phyloP scores from a whole-genome alignment of 225 moss, liverwort and hornwort genomes.

The Physcomitrellopsis africana region DNA sequence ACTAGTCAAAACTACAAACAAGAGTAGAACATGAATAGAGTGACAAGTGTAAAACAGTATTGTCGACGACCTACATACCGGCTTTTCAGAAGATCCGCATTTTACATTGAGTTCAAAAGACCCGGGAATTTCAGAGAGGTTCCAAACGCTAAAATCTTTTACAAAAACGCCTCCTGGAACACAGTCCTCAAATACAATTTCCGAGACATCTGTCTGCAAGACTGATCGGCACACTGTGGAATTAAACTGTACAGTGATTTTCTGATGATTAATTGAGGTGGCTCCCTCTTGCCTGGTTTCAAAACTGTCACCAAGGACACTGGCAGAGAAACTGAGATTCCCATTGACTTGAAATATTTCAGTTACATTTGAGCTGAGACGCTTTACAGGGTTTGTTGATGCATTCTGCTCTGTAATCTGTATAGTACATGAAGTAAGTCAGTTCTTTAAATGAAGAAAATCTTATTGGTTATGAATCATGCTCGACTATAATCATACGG shows the following conservation, averaged over 20 bases:
- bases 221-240: slow-evolving; percentile 84
- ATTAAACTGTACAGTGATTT: slow-evolving; percentile 67
- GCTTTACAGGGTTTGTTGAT: slow-evolving; percentile 60
- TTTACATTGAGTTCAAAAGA: slow-evolving; percentile 84
- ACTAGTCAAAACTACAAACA: slow-evolving; percentile 13
- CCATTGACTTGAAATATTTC: slow-evolving; percentile 82
- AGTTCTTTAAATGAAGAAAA: slow-evolving; percentile 27
- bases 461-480: slow-evolving; percentile 19
- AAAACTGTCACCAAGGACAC: slow-evolving; percentile 58
- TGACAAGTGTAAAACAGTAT: not conserved
- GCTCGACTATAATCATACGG: slow-evolving; percentile 18
- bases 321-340: slow-evolving; percentile 68
- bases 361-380: slow-evolving; percentile 54
- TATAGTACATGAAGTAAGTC: slow-evolving; percentile 32
- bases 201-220: slow-evolving; percentile 86
- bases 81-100: slow-evolving; percentile 66
- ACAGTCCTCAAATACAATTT: slow-evolving; percentile 92
- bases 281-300: slow-evolving; percentile 47
- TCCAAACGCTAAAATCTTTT: slow-evolving; percentile 95
- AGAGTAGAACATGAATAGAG: slow-evolving; percentile 19
- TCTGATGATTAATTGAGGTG: slow-evolving; percentile 51
- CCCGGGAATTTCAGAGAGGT: slow-evolving; percentile 86
- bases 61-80: slow-evolving; percentile 49
- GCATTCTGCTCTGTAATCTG: slow-evolving; percentile 63
- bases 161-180: slow-evolving; percentile 94